These are phyloP conservation scores for Macrolepiota dolichaula DNA, from an alignment of 768 basidiomycete species.

Conservation along the genomic window DNA sequence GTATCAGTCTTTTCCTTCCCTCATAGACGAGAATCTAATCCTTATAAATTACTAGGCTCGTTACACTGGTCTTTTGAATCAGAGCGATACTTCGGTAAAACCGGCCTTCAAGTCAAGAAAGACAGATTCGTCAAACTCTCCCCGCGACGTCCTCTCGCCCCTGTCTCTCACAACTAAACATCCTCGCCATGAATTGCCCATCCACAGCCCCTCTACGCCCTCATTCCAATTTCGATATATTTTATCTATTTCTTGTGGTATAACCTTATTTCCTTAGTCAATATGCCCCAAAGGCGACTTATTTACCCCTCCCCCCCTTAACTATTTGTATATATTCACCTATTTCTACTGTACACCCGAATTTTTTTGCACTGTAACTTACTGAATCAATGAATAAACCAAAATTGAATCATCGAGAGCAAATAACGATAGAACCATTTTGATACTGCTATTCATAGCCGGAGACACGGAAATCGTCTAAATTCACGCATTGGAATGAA, in stretches of 20 bases:
- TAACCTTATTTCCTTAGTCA: neutral
- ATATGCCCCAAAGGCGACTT: neutral
- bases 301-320: neutral
- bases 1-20: constrained; percentile 12
- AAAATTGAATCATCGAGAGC: no score
- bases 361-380: neutral
- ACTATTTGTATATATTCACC: neutral
- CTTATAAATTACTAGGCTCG: constrained; percentile 27
- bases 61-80: constrained; percentile 72
- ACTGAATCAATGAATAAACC: no score
- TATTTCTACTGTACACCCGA: neutral
- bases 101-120: constrained; percentile 52
- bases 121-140: constrained; percentile 49
- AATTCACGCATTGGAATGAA: no score
- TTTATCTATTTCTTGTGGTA: neutral
- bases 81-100: constrained; percentile 61
- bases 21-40: no score
- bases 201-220: neutral
- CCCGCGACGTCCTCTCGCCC: constrained; percentile 19
- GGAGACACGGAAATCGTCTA: no score
- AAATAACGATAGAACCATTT: no score
- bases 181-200: neutral
- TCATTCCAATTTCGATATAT: neutral
- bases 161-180: neutral
- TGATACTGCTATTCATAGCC: no score